These are phyloP conservation scores for Cucumis hystrix DNA, from an alignment of 306 rosid species.

Conservation along the genomic window DNA sequence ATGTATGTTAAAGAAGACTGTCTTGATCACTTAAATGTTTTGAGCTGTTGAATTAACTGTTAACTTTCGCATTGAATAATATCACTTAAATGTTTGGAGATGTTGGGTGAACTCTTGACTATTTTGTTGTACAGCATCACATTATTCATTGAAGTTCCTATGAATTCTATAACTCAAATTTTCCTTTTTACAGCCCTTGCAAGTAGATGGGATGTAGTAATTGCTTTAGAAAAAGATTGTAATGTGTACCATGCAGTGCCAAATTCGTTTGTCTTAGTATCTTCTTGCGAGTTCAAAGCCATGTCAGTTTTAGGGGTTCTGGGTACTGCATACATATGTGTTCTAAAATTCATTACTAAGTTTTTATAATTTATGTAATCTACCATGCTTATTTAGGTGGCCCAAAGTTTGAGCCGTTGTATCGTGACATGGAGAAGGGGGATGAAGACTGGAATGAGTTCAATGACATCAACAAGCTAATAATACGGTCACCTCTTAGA, in stretches of 20 bases:
- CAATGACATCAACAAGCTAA: slow-evolving; percentile 94
- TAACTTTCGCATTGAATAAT: neutral
- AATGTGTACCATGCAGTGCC: neutral
- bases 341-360: neutral
- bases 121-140: neutral
- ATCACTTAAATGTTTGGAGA: neutral
- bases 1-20: neutral
- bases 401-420: slow-evolving; percentile 95
- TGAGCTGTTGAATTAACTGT: neutral
- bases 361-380: neutral
- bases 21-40: neutral
- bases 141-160: neutral
- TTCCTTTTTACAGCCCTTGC: neutral
- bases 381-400: slow-evolving; percentile 45
- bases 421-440: slow-evolving; percentile 99
- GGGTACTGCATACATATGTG: neutral
- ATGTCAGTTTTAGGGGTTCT: neutral
- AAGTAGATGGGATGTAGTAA: neutral
- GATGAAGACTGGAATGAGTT: slow-evolving; percentile 99
- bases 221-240: neutral
- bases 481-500: slow-evolving; percentile 95
- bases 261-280: neutral
- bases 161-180: neutral
- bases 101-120: neutral
- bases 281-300: neutral